phyloP scores from a whole-genome alignment of 2,329 filamentous ascomycete species.

The Grosmannia penicillata region DNA sequence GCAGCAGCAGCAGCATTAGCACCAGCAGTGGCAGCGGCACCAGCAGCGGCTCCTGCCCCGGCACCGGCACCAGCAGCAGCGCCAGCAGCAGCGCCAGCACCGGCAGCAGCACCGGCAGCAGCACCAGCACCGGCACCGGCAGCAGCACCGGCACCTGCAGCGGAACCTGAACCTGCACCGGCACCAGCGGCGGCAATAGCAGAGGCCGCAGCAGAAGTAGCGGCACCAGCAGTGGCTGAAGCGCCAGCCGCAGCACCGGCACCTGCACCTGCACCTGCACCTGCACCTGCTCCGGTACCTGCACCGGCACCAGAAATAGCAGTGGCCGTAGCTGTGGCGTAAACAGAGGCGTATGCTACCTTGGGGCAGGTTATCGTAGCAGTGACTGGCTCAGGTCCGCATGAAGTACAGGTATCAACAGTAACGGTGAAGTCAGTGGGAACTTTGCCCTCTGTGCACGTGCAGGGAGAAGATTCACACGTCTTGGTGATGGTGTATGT shows the following conservation, averaged over 20 bases:
- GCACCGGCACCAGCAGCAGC: neutral
- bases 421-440: constrained; percentile 9
- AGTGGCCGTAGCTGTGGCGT: neutral
- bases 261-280: no score
- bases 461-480: constrained; percentile 8
- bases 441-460: neutral
- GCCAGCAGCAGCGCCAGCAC: no score
- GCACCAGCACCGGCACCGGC: no score
- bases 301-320: neutral
- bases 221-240: no score
- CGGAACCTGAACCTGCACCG: no score
- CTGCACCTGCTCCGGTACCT: neutral
- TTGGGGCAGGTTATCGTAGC: constrained; percentile 7
- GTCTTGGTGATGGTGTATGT: constrained; percentile 12
- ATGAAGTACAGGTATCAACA: constrained; percentile 8
- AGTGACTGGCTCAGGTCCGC: constrained; percentile 5
- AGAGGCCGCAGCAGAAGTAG: no score
- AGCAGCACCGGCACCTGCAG: no score
- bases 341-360: neutral
- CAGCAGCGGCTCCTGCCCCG: neutral
- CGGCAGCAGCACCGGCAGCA: no score
- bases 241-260: no score
- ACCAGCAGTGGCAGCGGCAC: neutral
- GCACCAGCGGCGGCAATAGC: no score
- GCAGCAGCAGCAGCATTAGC: no score